Evolutionary conservation across 257 asterid species (phyloP).

Genomic region (Przewalskia tangutica): DNA sequence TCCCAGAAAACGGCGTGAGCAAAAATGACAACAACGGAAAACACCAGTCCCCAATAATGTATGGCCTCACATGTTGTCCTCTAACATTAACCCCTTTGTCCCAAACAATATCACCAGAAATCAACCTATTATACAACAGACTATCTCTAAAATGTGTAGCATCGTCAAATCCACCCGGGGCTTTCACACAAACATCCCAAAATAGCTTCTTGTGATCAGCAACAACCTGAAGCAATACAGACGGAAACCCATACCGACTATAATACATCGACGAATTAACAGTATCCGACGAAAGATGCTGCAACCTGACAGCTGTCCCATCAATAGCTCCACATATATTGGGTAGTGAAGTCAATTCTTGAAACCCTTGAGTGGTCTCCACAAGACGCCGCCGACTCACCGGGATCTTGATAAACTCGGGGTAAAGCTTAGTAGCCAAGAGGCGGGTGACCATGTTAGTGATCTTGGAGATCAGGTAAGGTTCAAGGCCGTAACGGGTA

Average conservation of each 20-base stretch:
- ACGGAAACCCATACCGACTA: slow-evolving; percentile 60
- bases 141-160: slow-evolving; percentile 93
- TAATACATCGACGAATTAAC: slow-evolving; percentile 46
- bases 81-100: slow-evolving; percentile 66
- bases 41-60: slow-evolving; percentile 82
- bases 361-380: slow-evolving; percentile 85
- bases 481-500: slow-evolving; percentile 81
- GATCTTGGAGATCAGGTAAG: slow-evolving; percentile 82
- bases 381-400: slow-evolving; percentile 63
- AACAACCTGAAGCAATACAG: slow-evolving; percentile 80
- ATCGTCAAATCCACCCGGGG: slow-evolving; percentile 87
- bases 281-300: slow-evolving; percentile 38
- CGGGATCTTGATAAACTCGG: slow-evolving; percentile 80
- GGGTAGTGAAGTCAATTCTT: slow-evolving; percentile 60
- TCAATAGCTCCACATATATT: slow-evolving; percentile 92
- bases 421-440: slow-evolving; percentile 89
- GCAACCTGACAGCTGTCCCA: slow-evolving; percentile 65
- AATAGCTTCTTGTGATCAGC: slow-evolving; percentile 84
- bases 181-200: slow-evolving; percentile 98
- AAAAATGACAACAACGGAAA: slow-evolving; percentile 80
- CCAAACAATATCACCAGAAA: slow-evolving; percentile 73
- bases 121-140: slow-evolving; percentile 64
- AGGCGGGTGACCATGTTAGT: slow-evolving; percentile 95
- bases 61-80: slow-evolving; percentile 86
- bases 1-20: slow-evolving; percentile 67